Conservation (phyloP, 352 stramenopile genomes). For the Pythium vanterpoolii region DNA sequence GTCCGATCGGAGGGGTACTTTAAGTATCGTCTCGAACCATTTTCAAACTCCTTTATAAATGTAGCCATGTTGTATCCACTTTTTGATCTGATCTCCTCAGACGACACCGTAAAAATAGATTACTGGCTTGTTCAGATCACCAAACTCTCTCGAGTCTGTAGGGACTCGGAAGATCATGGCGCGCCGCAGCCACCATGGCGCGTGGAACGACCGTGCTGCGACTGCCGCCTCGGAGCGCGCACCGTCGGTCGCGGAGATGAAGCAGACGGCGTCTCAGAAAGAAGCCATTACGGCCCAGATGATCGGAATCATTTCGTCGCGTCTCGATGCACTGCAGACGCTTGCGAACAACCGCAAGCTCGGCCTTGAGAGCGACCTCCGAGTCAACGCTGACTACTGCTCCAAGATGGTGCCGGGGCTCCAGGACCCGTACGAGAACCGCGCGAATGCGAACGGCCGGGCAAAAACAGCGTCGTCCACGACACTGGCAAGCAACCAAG, state of each 20-base stretch:
- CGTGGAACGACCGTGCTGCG: not conserved
- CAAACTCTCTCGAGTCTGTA: not conserved
- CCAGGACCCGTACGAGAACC: conserved; percentile 65
- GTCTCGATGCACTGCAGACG: conserved; percentile 61
- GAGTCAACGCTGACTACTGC: conserved; percentile 69
- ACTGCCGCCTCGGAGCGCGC: not conserved
- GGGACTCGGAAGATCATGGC: not conserved
- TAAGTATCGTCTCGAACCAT: no score
- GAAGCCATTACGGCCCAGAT: conserved; percentile 75
- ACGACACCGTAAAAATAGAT: not conserved
- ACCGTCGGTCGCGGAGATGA: conserved; percentile 9
- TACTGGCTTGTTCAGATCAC: not conserved
- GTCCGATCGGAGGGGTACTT: no score
- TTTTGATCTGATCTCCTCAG: not conserved
- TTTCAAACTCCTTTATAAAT: no score
- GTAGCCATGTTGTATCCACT: not conserved
- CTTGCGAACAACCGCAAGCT: conserved; percentile 65
- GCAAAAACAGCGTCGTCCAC: conserved; percentile 40
- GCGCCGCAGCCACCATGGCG: not conserved
- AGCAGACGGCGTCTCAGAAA: conserved; percentile 71
- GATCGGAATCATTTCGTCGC: conserved; percentile 74
- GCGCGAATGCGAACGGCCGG: conserved; percentile 31
- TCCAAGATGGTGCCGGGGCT: conserved; percentile 61
- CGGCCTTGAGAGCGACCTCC: conserved; percentile 71
- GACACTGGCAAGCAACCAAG: conserved; percentile 54